Evolutionary conservation across 176 grass and related monocot species (phyloP).

Genomic region (Elymus sibiricus): DNA sequence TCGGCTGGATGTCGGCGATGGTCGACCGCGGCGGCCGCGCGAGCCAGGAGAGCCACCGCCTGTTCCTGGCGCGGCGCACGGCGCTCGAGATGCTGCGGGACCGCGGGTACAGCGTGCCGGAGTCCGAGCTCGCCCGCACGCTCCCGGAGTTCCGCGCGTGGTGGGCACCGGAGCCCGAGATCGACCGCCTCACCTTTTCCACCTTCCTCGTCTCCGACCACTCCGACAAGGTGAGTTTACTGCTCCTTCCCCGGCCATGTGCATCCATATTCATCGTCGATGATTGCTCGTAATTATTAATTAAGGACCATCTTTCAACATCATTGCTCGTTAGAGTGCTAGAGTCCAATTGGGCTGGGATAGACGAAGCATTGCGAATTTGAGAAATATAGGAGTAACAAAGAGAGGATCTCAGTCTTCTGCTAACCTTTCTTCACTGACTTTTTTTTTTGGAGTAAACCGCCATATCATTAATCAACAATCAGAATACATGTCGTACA

Average conservation of each 20-base stretch:
- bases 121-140: conserved; percentile 44
- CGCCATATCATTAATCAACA: no score
- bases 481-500: no score
- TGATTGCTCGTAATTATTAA: background rate
- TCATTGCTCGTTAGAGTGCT: background rate
- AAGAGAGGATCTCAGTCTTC: background rate
- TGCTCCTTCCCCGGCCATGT: background rate
- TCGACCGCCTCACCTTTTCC: conserved; percentile 55
- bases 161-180: conserved; percentile 38
- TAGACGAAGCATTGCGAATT: background rate
- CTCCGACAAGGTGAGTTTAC: conserved; percentile 50
- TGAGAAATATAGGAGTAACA: background rate
- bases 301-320: background rate
- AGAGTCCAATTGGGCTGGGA: background rate
- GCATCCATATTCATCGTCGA: background rate
- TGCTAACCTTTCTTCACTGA: background rate
- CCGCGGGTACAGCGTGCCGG: conserved; percentile 57
- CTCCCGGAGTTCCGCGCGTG: conserved; percentile 77
- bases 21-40: conserved; percentile 46
- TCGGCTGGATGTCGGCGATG: conserved; percentile 58
- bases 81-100: conserved; percentile 87
- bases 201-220: conserved; percentile 43
- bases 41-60: conserved; percentile 63
- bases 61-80: conserved; percentile 86
- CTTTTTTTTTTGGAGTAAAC: no score